These are phyloP conservation scores for Vitis hybrid DNA, from an alignment of 177 flowering plant species.

Conservation along the genomic window DNA sequence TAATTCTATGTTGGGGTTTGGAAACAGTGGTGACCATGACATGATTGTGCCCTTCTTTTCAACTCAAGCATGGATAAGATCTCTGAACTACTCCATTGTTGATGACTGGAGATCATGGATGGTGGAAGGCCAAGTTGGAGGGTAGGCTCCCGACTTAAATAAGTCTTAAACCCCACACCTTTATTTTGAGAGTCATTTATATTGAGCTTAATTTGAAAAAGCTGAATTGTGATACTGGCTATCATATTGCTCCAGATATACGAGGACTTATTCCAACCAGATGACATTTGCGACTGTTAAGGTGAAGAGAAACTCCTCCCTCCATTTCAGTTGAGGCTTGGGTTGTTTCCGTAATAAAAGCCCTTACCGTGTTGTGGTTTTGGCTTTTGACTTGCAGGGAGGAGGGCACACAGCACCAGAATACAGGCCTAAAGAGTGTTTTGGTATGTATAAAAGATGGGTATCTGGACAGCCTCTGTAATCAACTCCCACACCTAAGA, in stretches of 20 bases:
- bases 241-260: constrained; percentile 28
- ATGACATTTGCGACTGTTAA: constrained; percentile 64
- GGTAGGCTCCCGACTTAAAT: constrained; percentile 19
- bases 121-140: constrained; percentile 28
- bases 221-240: background rate
- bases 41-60: constrained; percentile 21
- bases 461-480: constrained; percentile 24
- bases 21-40: constrained; percentile 55
- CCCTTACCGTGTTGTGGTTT: background rate
- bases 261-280: constrained; percentile 40
- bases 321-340: background rate
- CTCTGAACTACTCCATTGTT: constrained; percentile 31
- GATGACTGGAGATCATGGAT: constrained; percentile 37
- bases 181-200: background rate
- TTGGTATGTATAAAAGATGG: constrained; percentile 55
- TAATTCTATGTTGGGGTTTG: background rate
- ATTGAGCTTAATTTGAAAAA: background rate
- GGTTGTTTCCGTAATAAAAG: background rate
- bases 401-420: constrained; percentile 65
- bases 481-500: too few species aligned
- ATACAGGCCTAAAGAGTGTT: constrained; percentile 44
- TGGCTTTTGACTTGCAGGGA: constrained; percentile 28
- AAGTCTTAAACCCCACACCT: background rate
- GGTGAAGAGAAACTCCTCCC: constrained; percentile 24
- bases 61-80: constrained; percentile 37